A percentile compares a stretch with the other conserved stretches of the same genome.
Evolutionary conservation across 306 rosid species (phyloP).

Genomic region (Ceratonia siliqua): DNA sequence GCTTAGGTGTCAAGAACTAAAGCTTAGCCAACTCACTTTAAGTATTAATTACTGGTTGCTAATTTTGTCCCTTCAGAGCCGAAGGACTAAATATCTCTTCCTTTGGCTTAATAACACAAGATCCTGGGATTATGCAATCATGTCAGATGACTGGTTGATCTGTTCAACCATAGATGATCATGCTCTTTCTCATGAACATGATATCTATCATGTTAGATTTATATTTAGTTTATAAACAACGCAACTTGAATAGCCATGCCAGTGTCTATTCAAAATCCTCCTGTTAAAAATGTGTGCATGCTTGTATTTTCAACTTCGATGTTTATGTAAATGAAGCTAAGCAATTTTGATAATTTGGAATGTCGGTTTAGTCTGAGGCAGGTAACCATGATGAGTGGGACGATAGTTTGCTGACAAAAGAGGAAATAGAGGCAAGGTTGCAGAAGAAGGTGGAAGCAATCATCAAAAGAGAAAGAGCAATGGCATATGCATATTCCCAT

Average conservation of each 20-base stretch:
- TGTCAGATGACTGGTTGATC: background rate
- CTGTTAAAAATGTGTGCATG: constrained; percentile 25
- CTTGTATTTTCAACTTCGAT: constrained; percentile 18
- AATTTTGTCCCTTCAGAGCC: background rate
- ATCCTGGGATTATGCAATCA: background rate
- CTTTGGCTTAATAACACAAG: background rate
- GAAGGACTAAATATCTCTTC: constrained; percentile 8
- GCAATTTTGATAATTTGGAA: constrained; percentile 29
- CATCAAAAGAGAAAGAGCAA: constrained; percentile 89
- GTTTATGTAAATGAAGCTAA: constrained; percentile 16
- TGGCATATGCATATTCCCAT: constrained; percentile 95
- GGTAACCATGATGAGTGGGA: constrained; percentile 86
- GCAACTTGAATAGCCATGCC: background rate
- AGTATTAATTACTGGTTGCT: background rate
- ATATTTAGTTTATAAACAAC: background rate
- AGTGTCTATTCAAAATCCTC: background rate
- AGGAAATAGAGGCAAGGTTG: constrained; percentile 80
- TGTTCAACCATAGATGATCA: constrained; percentile 18
- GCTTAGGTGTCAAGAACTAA: constrained; percentile 8
- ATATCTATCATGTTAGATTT: background rate
- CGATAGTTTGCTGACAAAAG: constrained; percentile 87
- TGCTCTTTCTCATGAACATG: background rate
- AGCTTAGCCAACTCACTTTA: constrained; percentile 17
- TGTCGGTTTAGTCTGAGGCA: constrained; percentile 68
- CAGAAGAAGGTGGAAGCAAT: constrained; percentile 90